Conservation (phyloP, 148 eudicot species). For the Heliamphora exappendiculata region DNA sequence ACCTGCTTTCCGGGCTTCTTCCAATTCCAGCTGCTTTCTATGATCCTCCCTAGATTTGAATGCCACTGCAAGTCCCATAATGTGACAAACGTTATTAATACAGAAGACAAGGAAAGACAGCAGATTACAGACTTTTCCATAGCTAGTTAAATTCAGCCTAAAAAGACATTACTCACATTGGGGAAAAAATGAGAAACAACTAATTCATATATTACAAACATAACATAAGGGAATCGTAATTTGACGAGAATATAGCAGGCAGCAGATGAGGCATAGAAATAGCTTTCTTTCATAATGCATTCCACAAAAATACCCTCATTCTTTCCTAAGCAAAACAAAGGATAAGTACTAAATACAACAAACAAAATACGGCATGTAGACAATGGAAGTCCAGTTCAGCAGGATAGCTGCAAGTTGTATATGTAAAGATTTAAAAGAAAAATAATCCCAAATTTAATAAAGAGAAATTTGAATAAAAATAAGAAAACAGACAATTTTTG, state of each 20-base stretch:
- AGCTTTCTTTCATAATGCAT: not conserved
- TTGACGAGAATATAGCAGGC: too few species aligned
- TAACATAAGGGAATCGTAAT: too few species aligned
- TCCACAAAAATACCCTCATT: not conserved
- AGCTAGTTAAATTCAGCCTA: too few species aligned
- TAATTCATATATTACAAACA: too few species aligned
- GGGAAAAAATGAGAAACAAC: too few species aligned
- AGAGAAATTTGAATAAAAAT: not conserved
- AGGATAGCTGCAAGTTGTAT: not conserved
- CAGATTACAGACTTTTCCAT: not conserved
- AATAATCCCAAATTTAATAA: not conserved
- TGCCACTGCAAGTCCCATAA: conserved; percentile 46
- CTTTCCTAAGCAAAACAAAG: not conserved
- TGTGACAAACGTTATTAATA: not conserved
- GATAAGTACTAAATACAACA: not conserved
- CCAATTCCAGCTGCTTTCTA: conserved; percentile 80
- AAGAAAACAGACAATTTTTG: not conserved
- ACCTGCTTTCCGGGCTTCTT: conserved; percentile 95
- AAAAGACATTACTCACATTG: too few species aligned
- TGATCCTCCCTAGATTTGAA: conserved; percentile 95
- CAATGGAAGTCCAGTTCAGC: not conserved
- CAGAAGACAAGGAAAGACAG: not conserved
- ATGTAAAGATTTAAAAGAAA: not conserved
- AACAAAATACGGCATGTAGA: not conserved
- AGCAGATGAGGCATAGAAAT: not conserved